These are phyloP conservation scores for Trametes punicea DNA, from an alignment of 768 basidiomycete species.

Conservation along the genomic window DNA sequence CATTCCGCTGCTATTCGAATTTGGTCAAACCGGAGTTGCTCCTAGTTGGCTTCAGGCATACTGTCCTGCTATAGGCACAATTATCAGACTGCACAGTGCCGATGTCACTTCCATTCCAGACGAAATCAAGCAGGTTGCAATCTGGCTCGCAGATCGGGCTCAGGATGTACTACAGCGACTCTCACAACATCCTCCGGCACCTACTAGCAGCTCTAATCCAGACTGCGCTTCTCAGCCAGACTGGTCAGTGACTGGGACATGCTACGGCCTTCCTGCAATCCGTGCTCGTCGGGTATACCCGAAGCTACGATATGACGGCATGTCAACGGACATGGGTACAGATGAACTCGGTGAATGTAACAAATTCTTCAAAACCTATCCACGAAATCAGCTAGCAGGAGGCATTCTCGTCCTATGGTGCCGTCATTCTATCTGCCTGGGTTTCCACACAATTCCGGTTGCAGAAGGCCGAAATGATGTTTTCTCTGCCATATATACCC, in stretches of 20 bases:
- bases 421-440: conserved; percentile 12
- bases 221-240: not conserved
- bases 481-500: conserved; percentile 37
- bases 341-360: conserved; percentile 23
- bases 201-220: not conserved
- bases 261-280: conserved; percentile 32
- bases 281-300: conserved; percentile 30
- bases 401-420: conserved; percentile 19
- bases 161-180: not conserved
- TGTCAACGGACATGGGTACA: conserved; percentile 9
- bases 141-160: not conserved
- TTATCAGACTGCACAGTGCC: not conserved
- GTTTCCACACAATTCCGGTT: conserved; percentile 29
- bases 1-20: not conserved
- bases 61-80: not conserved
- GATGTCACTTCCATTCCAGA: not conserved
- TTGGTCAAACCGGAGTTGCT: not conserved
- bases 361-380: conserved; percentile 31
- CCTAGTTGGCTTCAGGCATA: not conserved
- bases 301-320: conserved; percentile 23
- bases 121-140: not conserved
- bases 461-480: conserved; percentile 39
- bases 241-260: conserved; percentile 28
- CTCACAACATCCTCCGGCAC: not conserved
- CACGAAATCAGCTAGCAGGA: conserved; percentile 16